Base-by-base conservation (phyloP, 805 yeast genomes). In the Hagleromyces aurorensis region DNA sequence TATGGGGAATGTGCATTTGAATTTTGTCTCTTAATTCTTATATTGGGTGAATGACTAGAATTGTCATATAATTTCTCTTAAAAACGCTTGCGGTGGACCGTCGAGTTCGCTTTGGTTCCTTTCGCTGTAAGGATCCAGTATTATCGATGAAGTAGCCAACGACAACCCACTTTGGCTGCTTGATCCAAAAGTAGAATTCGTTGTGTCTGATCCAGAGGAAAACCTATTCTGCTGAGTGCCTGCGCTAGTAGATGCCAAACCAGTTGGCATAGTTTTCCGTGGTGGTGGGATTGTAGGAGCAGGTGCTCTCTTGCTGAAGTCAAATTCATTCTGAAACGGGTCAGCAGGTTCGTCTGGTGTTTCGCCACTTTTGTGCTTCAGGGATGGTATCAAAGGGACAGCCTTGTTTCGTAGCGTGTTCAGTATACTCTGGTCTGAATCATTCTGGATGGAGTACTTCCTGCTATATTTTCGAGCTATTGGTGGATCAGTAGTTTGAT, bases 291-390 rank as follows among this genome's bases (percentile, higher is more conserved):
- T 29, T 7, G 42, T 39, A 4, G 53, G 52, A n/a, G 43, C 36
- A 3, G 13, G 19, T 13, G 27, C 14, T 25, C 48, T 40, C n/a
- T 37, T 34, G 13, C 34, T 38, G 27, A 46, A 47, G 21, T 50
- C 37, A 26, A 44, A 48, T 26, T 51, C 55, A 16, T 46, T 42
- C 25, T 36, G 46, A 21, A 48, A 52, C 5, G 56, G 55, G 29
- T 52, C 35, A 4, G 17, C 25, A 4, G 28, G 26, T 7, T n/a
- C 11, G 19, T 17, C 22, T 5, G 20, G 11, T 15, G 10, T 16
- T 9, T 26, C 27, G 12, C 19, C 22, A 6, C 21, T 8, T 14
- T 14, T 13, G 8, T 11, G 16, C 8, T 6, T 17, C 20, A 22
- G 27, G 5, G 19, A 26, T 11, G 25, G 18, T 12, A 27, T 14